Evolutionary conservation across 2,329 filamentous ascomycete genomes (phyloP), one percentile per base, ranked within the genome.

Genomic region (Paecilomyces sp.): DNA sequence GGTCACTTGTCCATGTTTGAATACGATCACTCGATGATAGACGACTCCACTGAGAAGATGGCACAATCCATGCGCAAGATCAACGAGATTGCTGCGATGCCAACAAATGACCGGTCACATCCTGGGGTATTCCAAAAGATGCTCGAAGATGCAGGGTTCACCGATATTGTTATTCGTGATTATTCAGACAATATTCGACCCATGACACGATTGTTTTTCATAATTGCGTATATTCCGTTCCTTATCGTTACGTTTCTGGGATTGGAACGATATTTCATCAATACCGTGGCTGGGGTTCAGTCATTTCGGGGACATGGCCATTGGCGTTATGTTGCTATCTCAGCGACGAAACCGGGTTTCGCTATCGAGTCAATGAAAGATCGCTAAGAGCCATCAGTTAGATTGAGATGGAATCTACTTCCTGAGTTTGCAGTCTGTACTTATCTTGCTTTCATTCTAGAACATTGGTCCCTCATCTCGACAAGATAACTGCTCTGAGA

Each of bases 181-280:
- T 73, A 76, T 56, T 78, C 80, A 7, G 68, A 74, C 4, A 77
- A 83, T 62, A 77, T 83, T 55, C 67, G 69, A 54, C 81, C 81
- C 3, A 80, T 82, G 76, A 70, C 77, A 56, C 68, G 78, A 18
- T 64, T 83, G 1, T 83, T 83, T 65, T 82, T 72, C 62, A 13
- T 77, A 1, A 59, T 83, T 8, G 79, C 75, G 2, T 73, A 77
- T 28, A 65, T 83, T 9, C 81, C 81, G 2, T 83, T 77, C 64
- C 66, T 77, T 18, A 66, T 83, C 47, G 68, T 83, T 56, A 67
- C 65, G 22, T 64, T 82, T 1, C 63, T 83, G 3, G 67, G 72
- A 0, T 68, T 83, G 7, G 74, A 84, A 62, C 63, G 69, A 5
- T 73, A 70, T 47, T 82, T 83, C 55, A 74, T 80, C 58, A 83